Evolutionary conservation across 75 land plant species (phyloP).

Genomic region (Pinus taeda): DNA sequence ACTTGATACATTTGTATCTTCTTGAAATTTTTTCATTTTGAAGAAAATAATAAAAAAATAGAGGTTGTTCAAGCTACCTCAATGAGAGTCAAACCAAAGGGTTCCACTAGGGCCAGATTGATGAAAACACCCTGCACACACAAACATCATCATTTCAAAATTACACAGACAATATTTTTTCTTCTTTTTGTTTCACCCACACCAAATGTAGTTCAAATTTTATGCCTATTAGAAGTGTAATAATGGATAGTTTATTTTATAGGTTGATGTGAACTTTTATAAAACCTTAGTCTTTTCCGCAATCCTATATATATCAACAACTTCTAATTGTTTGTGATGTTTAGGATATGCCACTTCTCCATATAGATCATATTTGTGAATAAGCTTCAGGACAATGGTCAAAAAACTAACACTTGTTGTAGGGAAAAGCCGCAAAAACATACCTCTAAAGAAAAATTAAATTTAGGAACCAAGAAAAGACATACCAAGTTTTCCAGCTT

Average conservation of each 20-base stretch:
- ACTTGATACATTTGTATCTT: not conserved
- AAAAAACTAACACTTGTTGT: slow-evolving; percentile 65
- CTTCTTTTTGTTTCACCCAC: too few species aligned
- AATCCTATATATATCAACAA: slow-evolving; percentile 81
- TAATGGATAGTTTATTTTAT: not conserved
- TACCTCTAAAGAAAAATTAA: slow-evolving; percentile 10
- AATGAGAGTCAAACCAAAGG: slow-evolving; percentile 88
- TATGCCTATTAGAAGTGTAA: not conserved
- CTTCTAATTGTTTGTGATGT: slow-evolving; percentile 39
- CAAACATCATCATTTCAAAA: not conserved
- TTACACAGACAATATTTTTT: not conserved
- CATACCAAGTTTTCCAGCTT: slow-evolving; percentile 57
- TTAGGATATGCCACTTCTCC: slow-evolving; percentile 96
- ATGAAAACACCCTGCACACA: slow-evolving; percentile 76
- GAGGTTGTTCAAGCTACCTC: slow-evolving; percentile 44
- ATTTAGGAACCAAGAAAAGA: not conserved
- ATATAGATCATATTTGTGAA: slow-evolving; percentile 87
- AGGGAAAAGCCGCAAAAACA: slow-evolving; percentile 12
- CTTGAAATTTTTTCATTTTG: not conserved
- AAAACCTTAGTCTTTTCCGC: slow-evolving; percentile 90
- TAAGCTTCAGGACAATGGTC: slow-evolving; percentile 67
- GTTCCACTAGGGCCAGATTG: slow-evolving; percentile 92
- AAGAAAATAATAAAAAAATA: not conserved
- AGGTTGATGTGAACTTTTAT: too few species aligned
- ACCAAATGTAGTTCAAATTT: not conserved